Conservation (phyloP, 1,139 yeast species). For the Suhomyces bribrorum region DNA sequence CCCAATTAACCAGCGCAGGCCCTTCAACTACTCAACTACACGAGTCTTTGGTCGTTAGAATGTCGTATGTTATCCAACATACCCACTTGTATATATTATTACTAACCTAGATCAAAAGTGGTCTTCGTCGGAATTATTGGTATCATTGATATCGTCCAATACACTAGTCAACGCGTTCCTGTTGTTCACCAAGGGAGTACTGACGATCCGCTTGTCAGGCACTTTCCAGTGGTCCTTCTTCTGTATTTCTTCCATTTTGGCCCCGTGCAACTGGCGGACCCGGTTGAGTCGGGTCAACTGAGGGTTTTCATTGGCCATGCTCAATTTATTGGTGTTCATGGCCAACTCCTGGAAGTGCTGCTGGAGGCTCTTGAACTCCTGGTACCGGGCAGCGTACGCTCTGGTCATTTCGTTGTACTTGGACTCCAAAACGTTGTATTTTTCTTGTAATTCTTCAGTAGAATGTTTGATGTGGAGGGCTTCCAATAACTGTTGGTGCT, state of each 20-base stretch:
- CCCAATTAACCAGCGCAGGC: background rate
- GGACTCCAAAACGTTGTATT: slow-evolving; percentile 15
- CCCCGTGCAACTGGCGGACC: slow-evolving; percentile 33
- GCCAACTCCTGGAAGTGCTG: slow-evolving; percentile 27
- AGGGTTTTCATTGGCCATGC: slow-evolving; percentile 6
- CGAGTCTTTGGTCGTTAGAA: too few species aligned
- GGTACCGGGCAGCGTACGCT: slow-evolving; percentile 30
- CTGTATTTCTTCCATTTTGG: slow-evolving; percentile 25
- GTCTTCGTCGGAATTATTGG: slow-evolving; percentile 26
- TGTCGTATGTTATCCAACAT: too few species aligned
- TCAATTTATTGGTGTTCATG: slow-evolving; percentile 13
- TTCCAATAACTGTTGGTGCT: background rate
- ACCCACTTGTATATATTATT: background rate
- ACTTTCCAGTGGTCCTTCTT: slow-evolving; percentile 10
- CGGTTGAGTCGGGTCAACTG: slow-evolving; percentile 22
- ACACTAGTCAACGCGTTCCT: background rate
- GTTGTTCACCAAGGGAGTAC: slow-evolving; percentile 26
- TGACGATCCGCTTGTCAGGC: slow-evolving; percentile 30
- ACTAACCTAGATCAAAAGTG: background rate
- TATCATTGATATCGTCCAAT: slow-evolving; percentile 10
- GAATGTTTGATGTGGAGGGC: slow-evolving; percentile 4
- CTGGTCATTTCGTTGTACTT: slow-evolving; percentile 26
- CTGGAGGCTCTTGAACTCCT: slow-evolving; percentile 25
- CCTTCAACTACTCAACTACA: background rate
- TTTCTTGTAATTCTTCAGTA: slow-evolving; percentile 9